Evolutionary conservation across 176 grass and related monocot genomes (phyloP).

Genomic region (Lolium multiflorum): DNA sequence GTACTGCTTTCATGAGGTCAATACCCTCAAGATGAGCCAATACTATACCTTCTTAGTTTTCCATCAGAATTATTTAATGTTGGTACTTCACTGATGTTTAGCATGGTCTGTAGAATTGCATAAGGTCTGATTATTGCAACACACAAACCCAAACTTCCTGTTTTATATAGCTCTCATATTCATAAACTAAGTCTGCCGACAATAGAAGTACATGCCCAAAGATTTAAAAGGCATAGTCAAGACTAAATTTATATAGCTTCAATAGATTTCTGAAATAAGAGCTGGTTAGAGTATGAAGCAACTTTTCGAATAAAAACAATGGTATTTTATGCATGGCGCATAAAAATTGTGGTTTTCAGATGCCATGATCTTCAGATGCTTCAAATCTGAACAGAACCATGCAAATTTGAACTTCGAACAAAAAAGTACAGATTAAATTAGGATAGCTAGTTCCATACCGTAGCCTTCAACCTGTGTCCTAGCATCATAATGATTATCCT

Average conservation of each 20-base stretch:
- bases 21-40: too few relatives aligned
- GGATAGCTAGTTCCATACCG: slow-evolving; percentile 57
- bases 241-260: background rate
- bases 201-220: slow-evolving; percentile 9
- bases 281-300: background rate
- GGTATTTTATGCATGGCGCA: background rate
- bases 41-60: background rate
- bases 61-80: slow-evolving; percentile 5
- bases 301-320: background rate
- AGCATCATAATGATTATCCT: slow-evolving; percentile 82
- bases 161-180: slow-evolving; percentile 1
- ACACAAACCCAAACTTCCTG: background rate
- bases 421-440: background rate
- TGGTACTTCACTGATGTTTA: slow-evolving; percentile 8
- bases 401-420: background rate
- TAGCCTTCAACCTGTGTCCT: slow-evolving; percentile 75
- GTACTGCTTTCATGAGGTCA: too few relatives aligned
- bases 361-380: background rate
- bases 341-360: background rate
- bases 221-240: background rate
- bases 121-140: background rate
- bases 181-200: background rate
- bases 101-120: background rate
- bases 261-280: background rate
- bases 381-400: background rate